Base-by-base conservation (phyloP, 2,329 filamentous ascomycete genomes). In the Pezicula rhizophila region DNA sequence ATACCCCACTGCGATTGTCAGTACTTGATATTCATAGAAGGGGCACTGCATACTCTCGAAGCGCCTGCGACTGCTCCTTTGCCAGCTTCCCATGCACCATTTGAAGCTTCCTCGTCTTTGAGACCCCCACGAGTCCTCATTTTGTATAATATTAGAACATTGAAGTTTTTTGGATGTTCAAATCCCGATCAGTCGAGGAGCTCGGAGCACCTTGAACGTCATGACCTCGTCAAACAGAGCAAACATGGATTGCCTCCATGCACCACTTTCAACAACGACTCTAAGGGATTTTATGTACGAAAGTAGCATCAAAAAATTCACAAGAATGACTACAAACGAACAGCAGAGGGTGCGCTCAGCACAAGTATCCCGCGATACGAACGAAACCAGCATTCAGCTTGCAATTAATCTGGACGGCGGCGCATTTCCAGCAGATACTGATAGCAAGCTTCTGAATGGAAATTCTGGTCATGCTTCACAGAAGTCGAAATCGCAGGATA, bases 371-470 rank as follows among this genome's bases (percentile, higher is more conserved):
- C 89, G 93, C 67, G 85, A 92, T 70, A 99, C 93, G 64, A 97
- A 97, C 74, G 93, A 99, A 75, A 99, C 93, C 66, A 96, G 95
- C 68, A 95, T 99, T 69, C 84, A 93, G 66, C 78, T 97, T 55
- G 88, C 89, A 35, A 78, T 99, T 60, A 96, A 93, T 71, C 80
- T 99, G 53, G 93, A 99, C 70, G 93, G 93, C 66, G 93, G 92
- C 62, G 76, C 75, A 38, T 86, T 89, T 66, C 82, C 85, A 23
- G 74, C 79, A 12, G 77, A 85, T 35, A 80, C 79, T 48, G 78
- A 86, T 63, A 63, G 74, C 46, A 74, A 70, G 54, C 73, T 82
- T 52, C 69, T 74, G 55, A 70, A 71, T 50, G 71, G 68, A 33
- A 66, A 64, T 46, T 79, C 79, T 51, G 75, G 76, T 49, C 93